Evolutionary conservation across 495 filamentous ascomycete species (phyloP).

Genomic region (Thermochaetoides thermophila): DNA sequence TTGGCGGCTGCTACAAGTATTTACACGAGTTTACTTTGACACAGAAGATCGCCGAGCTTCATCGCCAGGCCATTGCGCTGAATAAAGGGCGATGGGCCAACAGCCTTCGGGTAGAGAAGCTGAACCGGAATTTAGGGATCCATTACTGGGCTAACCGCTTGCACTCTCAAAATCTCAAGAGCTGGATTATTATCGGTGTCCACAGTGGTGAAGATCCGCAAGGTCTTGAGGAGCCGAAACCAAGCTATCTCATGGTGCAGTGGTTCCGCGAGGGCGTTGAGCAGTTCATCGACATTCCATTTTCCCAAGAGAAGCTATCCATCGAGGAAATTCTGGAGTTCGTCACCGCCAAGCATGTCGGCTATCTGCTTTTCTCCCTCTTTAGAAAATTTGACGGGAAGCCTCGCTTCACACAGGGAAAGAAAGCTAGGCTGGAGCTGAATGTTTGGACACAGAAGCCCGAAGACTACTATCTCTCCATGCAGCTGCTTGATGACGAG

Average conservation of each 20-base stretch:
- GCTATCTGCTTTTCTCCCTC: conserved; percentile 46
- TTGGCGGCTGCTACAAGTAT: conserved; percentile 66
- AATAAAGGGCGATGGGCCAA: conserved; percentile 56
- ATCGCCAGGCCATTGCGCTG: conserved; percentile 59
- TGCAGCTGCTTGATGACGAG: conserved; percentile 49
- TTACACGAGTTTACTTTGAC: conserved; percentile 76
- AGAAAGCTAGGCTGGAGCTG: conserved; percentile 39
- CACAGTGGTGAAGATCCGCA: conserved; percentile 40
- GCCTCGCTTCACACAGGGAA: conserved; percentile 40
- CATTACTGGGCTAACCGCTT: conserved; percentile 72
- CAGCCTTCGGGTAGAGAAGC: conserved; percentile 53
- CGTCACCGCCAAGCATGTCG: conserved; percentile 61
- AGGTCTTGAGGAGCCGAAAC: conserved; percentile 20
- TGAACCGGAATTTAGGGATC: conserved; percentile 65
- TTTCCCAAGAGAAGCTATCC: conserved; percentile 53
- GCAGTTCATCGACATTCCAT: conserved; percentile 43
- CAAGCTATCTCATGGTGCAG: conserved; percentile 45
- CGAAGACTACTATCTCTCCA: conserved; percentile 45
- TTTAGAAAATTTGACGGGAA: conserved; percentile 39
- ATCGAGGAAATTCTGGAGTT: conserved; percentile 56
- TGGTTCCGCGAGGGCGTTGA: conserved; percentile 81
- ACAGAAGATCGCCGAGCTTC: conserved; percentile 68
- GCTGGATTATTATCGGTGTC: conserved; percentile 81
- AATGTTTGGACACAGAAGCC: conserved; percentile 44
- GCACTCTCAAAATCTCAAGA: conserved; percentile 45